Conservation (phyloP, 257 asterid species). For the Striga asiatica region DNA sequence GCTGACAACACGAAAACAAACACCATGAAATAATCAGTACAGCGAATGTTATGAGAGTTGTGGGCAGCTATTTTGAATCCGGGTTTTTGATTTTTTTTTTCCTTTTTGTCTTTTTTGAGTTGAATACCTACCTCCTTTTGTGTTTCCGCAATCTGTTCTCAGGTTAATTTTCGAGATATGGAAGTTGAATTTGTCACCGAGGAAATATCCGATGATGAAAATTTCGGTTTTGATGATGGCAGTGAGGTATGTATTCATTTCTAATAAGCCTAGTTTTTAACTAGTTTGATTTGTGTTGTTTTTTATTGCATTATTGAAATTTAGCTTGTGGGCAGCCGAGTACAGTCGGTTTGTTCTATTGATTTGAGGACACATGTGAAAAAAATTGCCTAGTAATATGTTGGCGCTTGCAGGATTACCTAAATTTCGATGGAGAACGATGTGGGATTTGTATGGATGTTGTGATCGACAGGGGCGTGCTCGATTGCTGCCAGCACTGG, state of each 20-base stretch:
- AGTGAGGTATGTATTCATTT: slow-evolving; percentile 36
- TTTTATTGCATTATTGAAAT: not conserved
- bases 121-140: slow-evolving; percentile 1
- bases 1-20: too few relatives aligned
- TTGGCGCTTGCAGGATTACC: slow-evolving; percentile 44
- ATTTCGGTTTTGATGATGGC: slow-evolving; percentile 39
- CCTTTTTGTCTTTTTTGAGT: not conserved
- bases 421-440: slow-evolving; percentile 67
- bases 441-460: slow-evolving; percentile 95
- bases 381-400: not conserved
- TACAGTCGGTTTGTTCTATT: not conserved
- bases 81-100: slow-evolving; percentile 4
- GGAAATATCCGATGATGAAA: slow-evolving; percentile 52
- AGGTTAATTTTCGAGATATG: slow-evolving; percentile 45
- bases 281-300: slow-evolving; percentile 5
- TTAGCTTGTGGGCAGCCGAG: slow-evolving; percentile 5
- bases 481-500: slow-evolving; percentile 99
- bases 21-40: too few relatives aligned
- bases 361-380: slow-evolving; percentile 6
- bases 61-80: slow-evolving; percentile 4
- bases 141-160: not conserved
- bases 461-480: slow-evolving; percentile 87
- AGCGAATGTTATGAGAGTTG: too few relatives aligned
- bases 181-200: slow-evolving; percentile 66
- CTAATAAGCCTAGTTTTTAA: not conserved